A percentile compares a stretch with the other conserved stretches of the same genome.
These are phyloP conservation scores for Metschnikowia borealis DNA, from an alignment of 805 yeast species.

Conservation along the genomic window DNA sequence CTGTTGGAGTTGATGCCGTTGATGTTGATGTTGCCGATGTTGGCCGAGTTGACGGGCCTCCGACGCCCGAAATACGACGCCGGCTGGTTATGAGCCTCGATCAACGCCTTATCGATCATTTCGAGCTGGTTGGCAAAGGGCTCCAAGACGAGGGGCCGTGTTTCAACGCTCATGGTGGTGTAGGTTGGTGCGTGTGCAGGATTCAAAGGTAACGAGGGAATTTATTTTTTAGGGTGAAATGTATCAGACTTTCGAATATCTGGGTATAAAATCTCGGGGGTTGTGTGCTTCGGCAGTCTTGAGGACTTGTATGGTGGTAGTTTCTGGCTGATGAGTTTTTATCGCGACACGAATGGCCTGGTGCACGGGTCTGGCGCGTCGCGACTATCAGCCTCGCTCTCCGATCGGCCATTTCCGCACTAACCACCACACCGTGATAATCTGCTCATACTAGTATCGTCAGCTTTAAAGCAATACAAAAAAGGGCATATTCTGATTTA, in stretches of 20 bases:
- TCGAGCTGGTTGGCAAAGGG: conserved; percentile 35
- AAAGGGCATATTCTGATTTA: too few species aligned
- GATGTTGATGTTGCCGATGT: not conserved
- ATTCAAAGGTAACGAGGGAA: not conserved
- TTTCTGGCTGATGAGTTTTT: not conserved
- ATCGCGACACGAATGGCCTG: not conserved
- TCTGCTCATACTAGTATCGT: too few species aligned
- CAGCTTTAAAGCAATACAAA: too few species aligned
- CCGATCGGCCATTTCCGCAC: not conserved
- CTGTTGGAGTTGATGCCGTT: not conserved
- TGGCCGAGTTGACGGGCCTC: conserved; percentile 4
- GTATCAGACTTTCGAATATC: too few species aligned
- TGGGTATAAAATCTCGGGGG: too few species aligned
- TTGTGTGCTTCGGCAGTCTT: too few species aligned
- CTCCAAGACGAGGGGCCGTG: conserved; percentile 24
- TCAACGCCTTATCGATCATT: conserved; percentile 26
- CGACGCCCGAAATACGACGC: conserved; percentile 18
- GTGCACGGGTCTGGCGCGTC: conserved; percentile 1
- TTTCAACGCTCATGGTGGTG: not conserved
- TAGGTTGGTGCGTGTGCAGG: not conserved
- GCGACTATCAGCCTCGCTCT: not conserved
- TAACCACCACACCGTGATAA: too few species aligned
- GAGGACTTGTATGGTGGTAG: not conserved
- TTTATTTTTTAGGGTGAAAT: too few species aligned
- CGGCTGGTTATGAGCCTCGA: conserved; percentile 35